A percentile compares a stretch with the other conserved stretches of the same genome.
These are phyloP conservation scores for Tilletia indica DNA, from an alignment of 1,284 basidiomycete genomes.

Conservation along the genomic window DNA sequence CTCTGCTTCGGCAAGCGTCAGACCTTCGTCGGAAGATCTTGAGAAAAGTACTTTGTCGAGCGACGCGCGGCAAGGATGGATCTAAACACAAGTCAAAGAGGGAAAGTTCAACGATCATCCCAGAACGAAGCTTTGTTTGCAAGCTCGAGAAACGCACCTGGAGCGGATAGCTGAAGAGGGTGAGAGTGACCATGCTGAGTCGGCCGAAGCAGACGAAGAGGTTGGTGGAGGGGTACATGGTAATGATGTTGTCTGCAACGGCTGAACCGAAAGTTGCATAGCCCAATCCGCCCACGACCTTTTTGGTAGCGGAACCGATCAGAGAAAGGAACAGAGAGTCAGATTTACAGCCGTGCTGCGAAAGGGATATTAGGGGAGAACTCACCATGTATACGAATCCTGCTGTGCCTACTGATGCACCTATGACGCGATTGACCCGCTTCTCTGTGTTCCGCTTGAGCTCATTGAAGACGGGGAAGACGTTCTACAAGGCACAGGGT, in stretches of 20 bases:
- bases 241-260: conserved; percentile 53
- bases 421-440: conserved; percentile 83
- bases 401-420: conserved; percentile 72
- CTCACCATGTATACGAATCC: conserved; percentile 44
- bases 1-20: conserved; percentile 21
- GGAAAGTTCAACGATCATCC: too few relatives aligned
- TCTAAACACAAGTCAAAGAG: not conserved
- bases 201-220: conserved; percentile 89
- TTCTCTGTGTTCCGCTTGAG: conserved; percentile 74
- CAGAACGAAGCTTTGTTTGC: too few relatives aligned
- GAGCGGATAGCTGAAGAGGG: conserved; percentile 63
- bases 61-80: conserved; percentile 84
- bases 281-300: conserved; percentile 64
- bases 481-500: conserved; percentile 33
- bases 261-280: conserved; percentile 92
- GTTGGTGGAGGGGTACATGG: conserved; percentile 79
- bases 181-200: conserved; percentile 84
- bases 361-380: not conserved
- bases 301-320: not conserved
- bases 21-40: conserved; percentile 21
- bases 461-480: conserved; percentile 82
- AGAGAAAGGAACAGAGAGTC: not conserved
- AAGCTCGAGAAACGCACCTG: conserved; percentile 28
- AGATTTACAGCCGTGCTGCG: not conserved
- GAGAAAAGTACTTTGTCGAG: conserved; percentile 77